These are phyloP conservation scores for Neonectria sp. DNA, from an alignment of 2,329 filamentous ascomycete genomes.

Conservation along the genomic window DNA sequence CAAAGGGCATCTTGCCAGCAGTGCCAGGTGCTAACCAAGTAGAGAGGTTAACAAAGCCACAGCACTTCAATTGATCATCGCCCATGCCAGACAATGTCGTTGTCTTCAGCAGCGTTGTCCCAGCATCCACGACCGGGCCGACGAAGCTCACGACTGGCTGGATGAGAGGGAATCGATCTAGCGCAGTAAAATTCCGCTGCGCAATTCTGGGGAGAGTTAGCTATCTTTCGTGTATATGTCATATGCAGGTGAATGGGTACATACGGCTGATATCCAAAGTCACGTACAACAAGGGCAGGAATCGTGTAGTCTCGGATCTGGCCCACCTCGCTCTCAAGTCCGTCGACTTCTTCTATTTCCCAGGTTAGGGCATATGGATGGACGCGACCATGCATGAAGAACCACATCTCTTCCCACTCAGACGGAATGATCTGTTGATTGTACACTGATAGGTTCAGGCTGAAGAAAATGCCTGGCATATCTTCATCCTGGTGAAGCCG, in stretches of 20 bases:
- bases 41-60: not conserved
- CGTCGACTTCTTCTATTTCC: not conserved
- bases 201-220: too few relatives aligned
- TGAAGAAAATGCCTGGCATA: not conserved
- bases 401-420: not conserved
- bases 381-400: not conserved
- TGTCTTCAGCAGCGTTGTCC: not conserved
- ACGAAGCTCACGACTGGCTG: not conserved
- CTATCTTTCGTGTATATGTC: too few relatives aligned
- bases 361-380: not conserved
- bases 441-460: too few relatives aligned
- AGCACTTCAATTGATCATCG: not conserved
- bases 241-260: not conserved
- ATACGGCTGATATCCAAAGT: slow-evolving; percentile 1
- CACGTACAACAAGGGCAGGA: not conserved
- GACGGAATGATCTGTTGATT: not conserved
- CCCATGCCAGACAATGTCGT: not conserved
- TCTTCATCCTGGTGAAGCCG: not conserved
- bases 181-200: not conserved
- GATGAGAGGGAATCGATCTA: not conserved
- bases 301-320: not conserved
- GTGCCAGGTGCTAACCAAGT: not conserved
- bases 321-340: too few relatives aligned
- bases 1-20: slow-evolving; percentile 3
- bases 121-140: not conserved